A percentile compares a stretch with the other conserved stretches of the same genome.
Evolutionary conservation across 2,329 filamentous ascomycete species (phyloP).

Genomic region (Rutstroemia sydowiana): DNA sequence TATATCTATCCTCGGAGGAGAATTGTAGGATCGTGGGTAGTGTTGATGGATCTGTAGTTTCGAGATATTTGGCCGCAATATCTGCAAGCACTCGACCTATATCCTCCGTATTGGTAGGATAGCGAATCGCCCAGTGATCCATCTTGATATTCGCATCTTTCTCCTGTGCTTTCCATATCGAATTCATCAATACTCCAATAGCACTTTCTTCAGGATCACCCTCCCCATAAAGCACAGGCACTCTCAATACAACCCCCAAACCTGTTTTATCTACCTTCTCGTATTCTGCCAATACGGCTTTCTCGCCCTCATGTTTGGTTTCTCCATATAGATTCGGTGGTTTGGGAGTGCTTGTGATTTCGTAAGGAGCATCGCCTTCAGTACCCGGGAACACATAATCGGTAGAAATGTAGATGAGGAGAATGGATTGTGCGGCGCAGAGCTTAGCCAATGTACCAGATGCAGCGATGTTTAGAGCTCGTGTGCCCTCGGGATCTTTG

Average conservation of each 20-base stretch:
- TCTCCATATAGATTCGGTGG: conserved; percentile 73
- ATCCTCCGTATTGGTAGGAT: conserved; percentile 85
- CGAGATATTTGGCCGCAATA: conserved; percentile 61
- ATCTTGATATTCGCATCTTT: conserved; percentile 58
- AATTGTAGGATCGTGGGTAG: conserved; percentile 75
- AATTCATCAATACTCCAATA: conserved; percentile 72
- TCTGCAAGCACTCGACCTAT: conserved; percentile 66
- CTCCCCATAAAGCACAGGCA: conserved; percentile 80
- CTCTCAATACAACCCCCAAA: conserved; percentile 63
- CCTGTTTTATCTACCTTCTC: conserved; percentile 41
- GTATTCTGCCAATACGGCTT: conserved; percentile 60
- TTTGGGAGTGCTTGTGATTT: conserved; percentile 50
- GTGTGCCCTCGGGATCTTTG: conserved; percentile 67
- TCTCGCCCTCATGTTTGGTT: conserved; percentile 64
- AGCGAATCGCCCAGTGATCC: conserved; percentile 80
- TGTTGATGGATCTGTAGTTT: conserved; percentile 37
- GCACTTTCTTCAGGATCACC: conserved; percentile 71
- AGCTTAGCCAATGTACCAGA: conserved; percentile 58
- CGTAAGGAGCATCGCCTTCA: conserved; percentile 78
- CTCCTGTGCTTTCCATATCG: conserved; percentile 66
- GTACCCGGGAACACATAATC: conserved; percentile 73
- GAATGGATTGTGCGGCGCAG: conserved; percentile 52
- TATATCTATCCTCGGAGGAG: conserved; percentile 76
- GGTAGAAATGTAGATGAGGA: conserved; percentile 73
- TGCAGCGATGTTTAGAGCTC: conserved; percentile 66